Percentiles rank a stretch among this genome's conserved stretches.
phyloP scores from a whole-genome alignment of 225 moss, liverwort and hornwort genomes.

The Pseudisothecium myosuroides region DNA sequence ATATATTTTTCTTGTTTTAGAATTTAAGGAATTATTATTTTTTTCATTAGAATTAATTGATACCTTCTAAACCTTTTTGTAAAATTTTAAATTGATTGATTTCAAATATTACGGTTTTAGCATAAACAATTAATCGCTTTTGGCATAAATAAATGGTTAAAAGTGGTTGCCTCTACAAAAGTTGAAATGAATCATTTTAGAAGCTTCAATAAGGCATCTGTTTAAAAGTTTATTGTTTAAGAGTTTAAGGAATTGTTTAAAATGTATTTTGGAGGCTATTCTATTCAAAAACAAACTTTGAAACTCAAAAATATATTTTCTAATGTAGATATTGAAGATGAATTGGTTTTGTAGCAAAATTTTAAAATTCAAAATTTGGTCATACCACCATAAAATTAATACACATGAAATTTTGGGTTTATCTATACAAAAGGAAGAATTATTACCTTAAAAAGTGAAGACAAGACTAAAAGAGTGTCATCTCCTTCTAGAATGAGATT shows the following conservation, averaged over 20 bases:
- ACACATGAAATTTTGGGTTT: neutral
- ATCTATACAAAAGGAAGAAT: neutral
- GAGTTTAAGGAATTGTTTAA: no score
- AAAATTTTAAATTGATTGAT: neutral
- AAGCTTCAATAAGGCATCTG: no score
- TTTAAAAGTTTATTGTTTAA: no score
- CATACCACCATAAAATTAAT: neutral
- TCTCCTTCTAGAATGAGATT: neutral
- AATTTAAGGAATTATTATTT: no score
- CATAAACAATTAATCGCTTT: neutral
- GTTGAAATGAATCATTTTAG: neutral
- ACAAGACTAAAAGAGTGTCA: neutral
- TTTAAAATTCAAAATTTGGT: neutral
- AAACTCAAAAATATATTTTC: neutral
- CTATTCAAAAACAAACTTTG: accelerated
- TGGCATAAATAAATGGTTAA: no score
- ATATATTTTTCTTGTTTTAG: no score
- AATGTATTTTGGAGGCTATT: neutral
- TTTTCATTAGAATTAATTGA: no score
- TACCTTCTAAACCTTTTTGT: no score
- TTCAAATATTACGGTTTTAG: neutral
- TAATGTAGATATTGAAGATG: neutral
- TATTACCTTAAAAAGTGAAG: neutral
- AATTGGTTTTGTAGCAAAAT: neutral
- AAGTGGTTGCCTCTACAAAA: neutral